Evolutionary conservation across 2,329 filamentous ascomycete species (phyloP), one percentile per base, ranked within the genome.

Genomic region (Fonsecaea nubica): DNA sequence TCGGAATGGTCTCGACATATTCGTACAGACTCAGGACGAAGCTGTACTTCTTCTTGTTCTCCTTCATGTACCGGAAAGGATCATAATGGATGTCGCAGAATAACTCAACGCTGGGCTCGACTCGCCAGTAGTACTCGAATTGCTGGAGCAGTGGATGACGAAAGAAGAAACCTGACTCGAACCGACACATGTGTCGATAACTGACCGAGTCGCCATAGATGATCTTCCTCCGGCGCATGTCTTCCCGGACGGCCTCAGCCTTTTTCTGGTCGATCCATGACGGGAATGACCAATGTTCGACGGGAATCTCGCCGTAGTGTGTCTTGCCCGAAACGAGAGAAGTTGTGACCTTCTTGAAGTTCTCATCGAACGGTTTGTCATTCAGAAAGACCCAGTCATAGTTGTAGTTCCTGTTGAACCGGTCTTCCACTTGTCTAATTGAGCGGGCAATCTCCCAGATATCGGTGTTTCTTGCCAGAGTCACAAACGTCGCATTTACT

Each of bases 321-420:
- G 95, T 93, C 74, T 88, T 96, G 64, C 95, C 95, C 12, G 94
- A 98, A n/a, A 96, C 91, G 42, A 99, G 86, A 1, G 92, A 89
- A 4, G 86, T 86, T 3, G 95, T 99, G 71, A 98, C 85, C 80
- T 92, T 94, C 80, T 93, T 98, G 85, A 99, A 99, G 9, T 88
- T 89, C 2, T 92, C 91, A 76, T 97, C 91, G 76, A 99, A 99
- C 0, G 93, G 92, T 78, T 93, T 88, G 77, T 99, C 95, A 80
- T 99, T 99, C 69, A 99, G 84, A 82, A 99, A 99, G 61, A 99
- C 94, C 96, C 96, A 99, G 78, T 98, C 94, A 81, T 99, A 99
- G 83, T 96, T 90, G 83, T 91, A 98, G 75, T 94, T 91, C 75
- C 89, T 88, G 83, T 99, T 99, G 88, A 99, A 99, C 76, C 95